Evolutionary conservation across 148 eudicot genomes (phyloP), one percentile per base, ranked within the genome.

Genomic region (Suaeda aralocaspica): DNA sequence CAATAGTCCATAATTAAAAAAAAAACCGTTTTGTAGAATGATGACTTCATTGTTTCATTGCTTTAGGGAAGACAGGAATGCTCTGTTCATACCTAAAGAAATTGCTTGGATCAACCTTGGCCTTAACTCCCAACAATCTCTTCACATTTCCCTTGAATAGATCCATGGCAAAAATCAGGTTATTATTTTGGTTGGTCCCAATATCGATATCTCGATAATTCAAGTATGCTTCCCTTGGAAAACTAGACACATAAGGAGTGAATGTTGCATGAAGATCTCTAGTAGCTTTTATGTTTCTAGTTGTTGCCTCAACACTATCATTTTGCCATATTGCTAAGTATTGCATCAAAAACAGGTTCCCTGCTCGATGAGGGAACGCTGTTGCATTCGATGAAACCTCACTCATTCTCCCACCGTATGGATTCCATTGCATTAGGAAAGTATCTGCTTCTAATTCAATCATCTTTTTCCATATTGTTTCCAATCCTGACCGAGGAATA

Each of bases 331-430:
- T 5, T 2, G 67, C 48, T 34, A 80, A 34, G 64, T 80, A 80
- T 18, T 76, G 82, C 30, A 76, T 68, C 64, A 56, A 36, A 56
- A 76, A 80, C 4, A 80, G 11, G 62, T 71, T 80, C 19, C 83
- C 83, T 58, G 56, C 62, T 69, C 83, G 72, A 44, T 80, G 83
- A 19, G 83, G 83, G n/a, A 76, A 80, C 7, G 80, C 73, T 1
- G 80, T 76, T 42, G 77, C 80, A 15, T 67, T 52, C 22, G 11
- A 70, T 1, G 72, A 62, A 25, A 80, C 76, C 44, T 80, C 82
- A 12, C 74, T 68, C 82, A 80, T 80, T 52, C 70, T 67, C 57
- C 82, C 82, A 19, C 82, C 81, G 13, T 78, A 78, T 4, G 81
- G 77, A 39, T 78, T 78, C 77, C 76, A 74, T 63, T 78, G 81